Evolutionary conservation across 352 stramenopile species (phyloP).

Genomic region (Globisporangium alternatum): DNA sequence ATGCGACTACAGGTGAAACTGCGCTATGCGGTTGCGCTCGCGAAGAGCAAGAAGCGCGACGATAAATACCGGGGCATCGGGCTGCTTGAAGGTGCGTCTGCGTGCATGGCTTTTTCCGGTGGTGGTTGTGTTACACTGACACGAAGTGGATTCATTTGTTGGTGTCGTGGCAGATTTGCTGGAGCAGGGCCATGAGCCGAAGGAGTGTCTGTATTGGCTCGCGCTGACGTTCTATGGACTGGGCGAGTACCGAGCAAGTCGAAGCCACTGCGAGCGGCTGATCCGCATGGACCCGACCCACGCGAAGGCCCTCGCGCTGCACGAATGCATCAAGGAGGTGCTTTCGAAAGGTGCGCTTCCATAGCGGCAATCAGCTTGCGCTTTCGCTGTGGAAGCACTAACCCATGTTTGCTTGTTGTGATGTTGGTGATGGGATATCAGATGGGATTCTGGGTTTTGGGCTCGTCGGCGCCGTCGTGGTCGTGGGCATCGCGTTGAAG

Average conservation of each 20-base stretch:
- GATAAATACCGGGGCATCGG: constrained; percentile 73
- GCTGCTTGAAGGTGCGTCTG: constrained; percentile 55
- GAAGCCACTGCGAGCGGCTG: constrained; percentile 67
- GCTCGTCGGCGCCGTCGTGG: constrained; percentile 66
- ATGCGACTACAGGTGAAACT: constrained; percentile 53
- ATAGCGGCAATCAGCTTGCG: not conserved
- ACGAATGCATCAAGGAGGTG: constrained; percentile 76
- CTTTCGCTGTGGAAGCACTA: not conserved
- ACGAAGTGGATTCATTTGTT: not conserved
- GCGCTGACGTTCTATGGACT: constrained; percentile 64
- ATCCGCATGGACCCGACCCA: constrained; percentile 74
- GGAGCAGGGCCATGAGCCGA: constrained; percentile 39
- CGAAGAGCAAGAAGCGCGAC: constrained; percentile 77
- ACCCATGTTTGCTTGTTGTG: constrained; percentile 2
- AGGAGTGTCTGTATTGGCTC: constrained; percentile 82
- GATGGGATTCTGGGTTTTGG: constrained; percentile 66
- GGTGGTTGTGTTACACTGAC: constrained; percentile 4
- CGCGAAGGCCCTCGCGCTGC: constrained; percentile 65
- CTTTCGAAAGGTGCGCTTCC: constrained; percentile 41
- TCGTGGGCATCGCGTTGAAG: constrained; percentile 69
- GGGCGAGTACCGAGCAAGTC: constrained; percentile 67
- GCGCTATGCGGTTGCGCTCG: constrained; percentile 65
- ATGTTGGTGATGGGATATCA: constrained; percentile 13
- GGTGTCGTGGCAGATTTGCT: constrained; percentile 45
- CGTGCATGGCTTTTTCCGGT: not conserved